A percentile compares a stretch with the other conserved stretches of the same genome.
phyloP scores from a whole-genome alignment of 1,284 basidiomycete genomes.

The Gastroboletus turbinatus region DNA sequence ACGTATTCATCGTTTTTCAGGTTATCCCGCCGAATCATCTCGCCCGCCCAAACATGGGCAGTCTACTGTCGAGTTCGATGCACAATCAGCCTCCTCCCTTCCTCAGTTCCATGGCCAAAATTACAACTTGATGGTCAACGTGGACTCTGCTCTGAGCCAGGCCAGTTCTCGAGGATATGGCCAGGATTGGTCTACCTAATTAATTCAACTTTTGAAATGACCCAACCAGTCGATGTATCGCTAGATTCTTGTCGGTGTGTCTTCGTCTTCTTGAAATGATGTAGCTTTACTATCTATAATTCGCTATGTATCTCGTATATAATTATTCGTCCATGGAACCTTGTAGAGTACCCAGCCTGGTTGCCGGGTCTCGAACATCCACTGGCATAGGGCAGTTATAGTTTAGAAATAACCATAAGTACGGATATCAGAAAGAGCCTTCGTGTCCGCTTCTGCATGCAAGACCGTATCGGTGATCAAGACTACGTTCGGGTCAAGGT shows the following conservation, averaged over 20 bases:
- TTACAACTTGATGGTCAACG: not conserved
- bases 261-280: not conserved
- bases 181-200: not conserved
- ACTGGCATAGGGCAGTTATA: not conserved
- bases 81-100: not conserved
- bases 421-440: not conserved
- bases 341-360: not conserved
- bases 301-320: not conserved
- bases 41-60: not conserved
- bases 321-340: not conserved
- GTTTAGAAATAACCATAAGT: not conserved
- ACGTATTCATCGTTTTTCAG: slow-evolving; percentile 9
- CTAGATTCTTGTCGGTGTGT: not conserved
- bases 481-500: not conserved
- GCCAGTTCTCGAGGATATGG: not conserved
- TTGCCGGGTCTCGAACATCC: not conserved
- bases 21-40: not conserved
- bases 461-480: not conserved
- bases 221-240: not conserved
- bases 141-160: not conserved
- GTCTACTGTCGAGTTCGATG: not conserved
- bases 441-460: not conserved
- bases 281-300: slow-evolving; percentile 5
- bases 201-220: not conserved
- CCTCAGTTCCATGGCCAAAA: slow-evolving; percentile 2